A percentile compares a stretch with the other conserved stretches of the same genome.
phyloP scores from a whole-genome alignment of 1,139 yeast species.

The Geotrichum restrictum region DNA sequence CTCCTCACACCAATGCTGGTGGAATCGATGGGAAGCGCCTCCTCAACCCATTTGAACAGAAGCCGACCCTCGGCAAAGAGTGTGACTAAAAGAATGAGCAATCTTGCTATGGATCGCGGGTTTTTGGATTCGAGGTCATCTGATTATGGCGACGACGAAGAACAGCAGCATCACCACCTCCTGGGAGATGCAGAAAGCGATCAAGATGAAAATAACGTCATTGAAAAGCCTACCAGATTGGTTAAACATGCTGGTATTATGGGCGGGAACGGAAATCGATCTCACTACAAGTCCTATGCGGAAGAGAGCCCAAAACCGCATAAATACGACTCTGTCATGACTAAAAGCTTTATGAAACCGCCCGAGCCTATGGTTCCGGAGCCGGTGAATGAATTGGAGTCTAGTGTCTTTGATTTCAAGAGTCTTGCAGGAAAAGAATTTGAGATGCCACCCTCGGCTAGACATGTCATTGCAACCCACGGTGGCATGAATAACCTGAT shows the following conservation, averaged over 20 bases:
- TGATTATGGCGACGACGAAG: neutral
- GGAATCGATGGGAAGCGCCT: neutral
- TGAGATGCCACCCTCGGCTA: slow-evolving; percentile 7
- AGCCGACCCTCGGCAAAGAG: neutral
- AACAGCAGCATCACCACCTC: too few relatives aligned
- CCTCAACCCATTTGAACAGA: too few relatives aligned
- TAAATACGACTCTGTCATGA: neutral
- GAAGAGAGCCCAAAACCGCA: neutral
- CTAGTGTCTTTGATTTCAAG: slow-evolving; percentile 4
- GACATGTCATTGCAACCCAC: slow-evolving; percentile 5
- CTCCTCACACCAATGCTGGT: neutral
- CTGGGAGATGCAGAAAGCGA: neutral
- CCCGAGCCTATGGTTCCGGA: too few relatives aligned
- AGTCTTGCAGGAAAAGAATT: slow-evolving; percentile 1
- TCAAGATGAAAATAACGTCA: neutral
- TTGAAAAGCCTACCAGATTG: neutral
- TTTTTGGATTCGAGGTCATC: slow-evolving; percentile 1
- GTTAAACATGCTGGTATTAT: neutral
- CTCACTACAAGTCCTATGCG: neutral
- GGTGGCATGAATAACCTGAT: slow-evolving; percentile 36
- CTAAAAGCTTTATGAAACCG: neutral
- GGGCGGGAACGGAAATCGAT: neutral
- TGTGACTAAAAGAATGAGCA: neutral
- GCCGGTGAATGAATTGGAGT: neutral
- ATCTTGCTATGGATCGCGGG: neutral